Conservation (phyloP, 805 yeast genomes). For the Tetrapisispora arboricola region DNA sequence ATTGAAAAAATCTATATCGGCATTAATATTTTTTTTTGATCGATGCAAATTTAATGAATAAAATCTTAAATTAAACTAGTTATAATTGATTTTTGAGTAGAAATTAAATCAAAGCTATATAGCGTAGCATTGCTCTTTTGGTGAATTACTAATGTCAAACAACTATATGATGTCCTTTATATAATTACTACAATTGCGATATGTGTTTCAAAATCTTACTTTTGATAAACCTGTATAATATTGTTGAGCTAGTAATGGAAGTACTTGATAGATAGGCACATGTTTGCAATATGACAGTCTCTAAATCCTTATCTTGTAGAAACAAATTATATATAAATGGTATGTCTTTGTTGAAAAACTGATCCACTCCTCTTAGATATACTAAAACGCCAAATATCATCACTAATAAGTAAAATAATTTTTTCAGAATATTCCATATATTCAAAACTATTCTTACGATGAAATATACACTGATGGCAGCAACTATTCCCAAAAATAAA, state of each 20-base stretch:
- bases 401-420: slow-evolving; percentile 12
- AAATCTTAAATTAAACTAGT: too few species aligned
- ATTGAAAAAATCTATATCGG: too few species aligned
- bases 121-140: too few species aligned
- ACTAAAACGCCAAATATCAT: slow-evolving; percentile 17
- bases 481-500: slow-evolving; percentile 15
- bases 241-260: background rate
- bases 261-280: slow-evolving; percentile 3
- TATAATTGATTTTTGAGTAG: too few species aligned
- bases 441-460: slow-evolving; percentile 25
- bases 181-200: background rate
- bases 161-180: too few species aligned
- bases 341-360: slow-evolving; percentile 14
- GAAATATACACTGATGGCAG: slow-evolving; percentile 15
- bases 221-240: background rate
- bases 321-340: slow-evolving; percentile 8
- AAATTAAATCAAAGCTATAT: too few species aligned
- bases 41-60: too few species aligned
- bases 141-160: too few species aligned
- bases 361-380: slow-evolving; percentile 28
- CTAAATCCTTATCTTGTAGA: slow-evolving; percentile 4
- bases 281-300: slow-evolving; percentile 1
- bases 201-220: background rate
- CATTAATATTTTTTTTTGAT: too few species aligned
- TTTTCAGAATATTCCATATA: slow-evolving; percentile 22